A percentile compares a stretch with the other conserved stretches of the same genome.
phyloP scores from a whole-genome alignment of 2,329 filamentous ascomycete genomes.

The Zymoseptoria tritici region DNA sequence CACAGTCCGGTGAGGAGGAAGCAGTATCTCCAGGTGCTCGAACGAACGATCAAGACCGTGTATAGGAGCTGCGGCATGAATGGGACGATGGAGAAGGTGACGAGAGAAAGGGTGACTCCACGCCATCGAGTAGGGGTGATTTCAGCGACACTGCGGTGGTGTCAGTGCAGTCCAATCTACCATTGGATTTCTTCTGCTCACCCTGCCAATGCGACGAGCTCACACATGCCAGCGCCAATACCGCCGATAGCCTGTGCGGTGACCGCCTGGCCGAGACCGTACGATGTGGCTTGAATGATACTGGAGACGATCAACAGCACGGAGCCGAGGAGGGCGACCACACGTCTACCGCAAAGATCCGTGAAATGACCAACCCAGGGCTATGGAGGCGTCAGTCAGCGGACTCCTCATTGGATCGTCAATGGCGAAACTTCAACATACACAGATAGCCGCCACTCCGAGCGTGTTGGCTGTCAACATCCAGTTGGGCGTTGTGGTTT shows the following conservation, averaged over 20 bases:
- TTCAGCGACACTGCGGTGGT: conserved; percentile 14
- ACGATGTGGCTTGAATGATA: conserved; percentile 12
- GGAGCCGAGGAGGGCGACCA: conserved; percentile 13
- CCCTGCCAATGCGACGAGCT: conserved; percentile 18
- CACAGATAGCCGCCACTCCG: conserved; percentile 19
- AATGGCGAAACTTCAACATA: neutral
- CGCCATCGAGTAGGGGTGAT: conserved; percentile 18
- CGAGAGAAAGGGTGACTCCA: conserved; percentile 20
- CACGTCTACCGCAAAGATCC: conserved; percentile 16
- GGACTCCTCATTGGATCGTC: neutral
- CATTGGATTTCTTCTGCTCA: conserved; percentile 1
- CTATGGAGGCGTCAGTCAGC: neutral
- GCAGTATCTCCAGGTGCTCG: conserved; percentile 47
- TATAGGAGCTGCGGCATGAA: conserved; percentile 56
- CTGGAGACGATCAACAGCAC: conserved; percentile 14
- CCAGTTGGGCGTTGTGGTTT: conserved; percentile 15
- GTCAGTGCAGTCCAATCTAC: neutral
- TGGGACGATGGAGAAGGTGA: conserved; percentile 55
- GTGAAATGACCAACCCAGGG: conserved; percentile 18
- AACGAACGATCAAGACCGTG: conserved; percentile 47
- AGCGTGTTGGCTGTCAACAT: conserved; percentile 19
- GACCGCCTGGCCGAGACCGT: conserved; percentile 13
- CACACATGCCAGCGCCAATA: conserved; percentile 16
- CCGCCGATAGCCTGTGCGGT: conserved; percentile 17
- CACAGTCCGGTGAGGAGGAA: conserved; percentile 48